phyloP scores from a whole-genome alignment of 176 grass and related monocot genomes.

The Eragrostis curvula region DNA sequence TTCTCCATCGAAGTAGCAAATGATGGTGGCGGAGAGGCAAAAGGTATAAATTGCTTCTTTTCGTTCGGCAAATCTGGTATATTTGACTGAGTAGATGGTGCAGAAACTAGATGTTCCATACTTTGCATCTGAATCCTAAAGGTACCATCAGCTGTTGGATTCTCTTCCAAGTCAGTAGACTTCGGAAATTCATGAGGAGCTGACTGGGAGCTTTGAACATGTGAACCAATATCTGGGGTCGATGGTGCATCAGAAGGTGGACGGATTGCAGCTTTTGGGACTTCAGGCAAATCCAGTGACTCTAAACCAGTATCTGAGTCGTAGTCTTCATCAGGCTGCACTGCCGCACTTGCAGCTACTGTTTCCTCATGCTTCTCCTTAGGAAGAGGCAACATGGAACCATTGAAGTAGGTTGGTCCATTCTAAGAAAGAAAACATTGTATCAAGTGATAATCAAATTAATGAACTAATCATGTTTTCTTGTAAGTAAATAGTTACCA shows the following conservation, averaged over 20 bases:
- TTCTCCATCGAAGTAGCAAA: conserved; percentile 32
- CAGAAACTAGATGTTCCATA: conserved; percentile 46
- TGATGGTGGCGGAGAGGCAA: conserved; percentile 55
- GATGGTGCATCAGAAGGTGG: conserved; percentile 49
- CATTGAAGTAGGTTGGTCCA: conserved; percentile 81
- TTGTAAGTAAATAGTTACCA: conserved; percentile 58
- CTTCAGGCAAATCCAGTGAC: conserved; percentile 83
- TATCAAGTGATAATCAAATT: conserved; percentile 30
- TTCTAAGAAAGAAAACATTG: conserved; percentile 58
- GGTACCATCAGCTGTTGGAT: conserved; percentile 47
- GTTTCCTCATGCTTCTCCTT: conserved; percentile 76
- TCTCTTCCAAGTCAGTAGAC: conserved; percentile 49
- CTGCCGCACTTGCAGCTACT: conserved; percentile 32
- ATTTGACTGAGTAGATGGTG: conserved; percentile 49
- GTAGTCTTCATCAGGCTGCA: conserved; percentile 55
- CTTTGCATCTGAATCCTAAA: conserved; percentile 47
- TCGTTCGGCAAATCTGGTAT: conserved; percentile 44
- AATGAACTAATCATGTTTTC: conserved; percentile 10
- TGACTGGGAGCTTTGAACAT: conserved; percentile 34
- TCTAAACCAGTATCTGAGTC: conserved; percentile 67
- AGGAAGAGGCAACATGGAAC: conserved; percentile 66
- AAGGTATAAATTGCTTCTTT: conserved; percentile 83
- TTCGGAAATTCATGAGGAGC: conserved; percentile 39
- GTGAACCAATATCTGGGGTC: conserved; percentile 44
- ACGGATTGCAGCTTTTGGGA: conserved; percentile 77